These are phyloP conservation scores for Chondrus crispus DNA, from an alignment of 23 red algal genomes.

Conservation along the genomic window DNA sequence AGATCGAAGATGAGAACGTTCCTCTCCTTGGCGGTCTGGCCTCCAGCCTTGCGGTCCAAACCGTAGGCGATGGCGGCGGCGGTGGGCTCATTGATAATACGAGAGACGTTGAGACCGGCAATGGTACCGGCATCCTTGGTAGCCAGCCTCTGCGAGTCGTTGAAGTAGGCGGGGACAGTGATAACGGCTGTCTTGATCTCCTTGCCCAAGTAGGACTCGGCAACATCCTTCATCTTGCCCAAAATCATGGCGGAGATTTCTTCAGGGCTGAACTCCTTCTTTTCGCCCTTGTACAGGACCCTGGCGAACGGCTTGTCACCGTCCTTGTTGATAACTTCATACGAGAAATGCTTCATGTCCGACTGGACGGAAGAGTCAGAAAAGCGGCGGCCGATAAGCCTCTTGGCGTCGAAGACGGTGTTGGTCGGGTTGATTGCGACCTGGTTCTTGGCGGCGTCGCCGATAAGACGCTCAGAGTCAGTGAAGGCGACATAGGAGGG, in stretches of 20 bases:
- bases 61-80: constrained; percentile 99
- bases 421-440: constrained; percentile 97
- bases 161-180: constrained; percentile 99
- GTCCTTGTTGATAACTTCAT: constrained; percentile 81
- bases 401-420: constrained; percentile 99
- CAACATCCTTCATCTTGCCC: constrained; percentile 96
- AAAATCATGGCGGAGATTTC: constrained; percentile 99
- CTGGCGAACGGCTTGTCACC: constrained; percentile 91
- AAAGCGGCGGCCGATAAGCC: constrained; percentile 95
- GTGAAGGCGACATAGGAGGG: constrained; percentile 99
- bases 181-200: constrained; percentile 90
- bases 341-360: constrained; percentile 99
- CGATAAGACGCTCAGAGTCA: constrained; percentile 96
- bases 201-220: constrained; percentile 92
- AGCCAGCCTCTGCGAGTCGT: constrained; percentile 97
- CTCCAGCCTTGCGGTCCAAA: constrained; percentile 82
- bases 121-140: constrained; percentile 99
- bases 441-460: constrained; percentile 99
- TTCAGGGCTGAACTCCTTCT: constrained; percentile 91
- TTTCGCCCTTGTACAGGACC: constrained; percentile 89
- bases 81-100: constrained; percentile 99
- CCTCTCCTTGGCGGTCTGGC: constrained; percentile 63
- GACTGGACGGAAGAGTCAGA: constrained; percentile 91
- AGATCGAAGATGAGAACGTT: constrained; percentile 98
- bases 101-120: constrained; percentile 93